Evolutionary conservation across 306 rosid species (phyloP).

Genomic region (Spatholobus suberectus): DNA sequence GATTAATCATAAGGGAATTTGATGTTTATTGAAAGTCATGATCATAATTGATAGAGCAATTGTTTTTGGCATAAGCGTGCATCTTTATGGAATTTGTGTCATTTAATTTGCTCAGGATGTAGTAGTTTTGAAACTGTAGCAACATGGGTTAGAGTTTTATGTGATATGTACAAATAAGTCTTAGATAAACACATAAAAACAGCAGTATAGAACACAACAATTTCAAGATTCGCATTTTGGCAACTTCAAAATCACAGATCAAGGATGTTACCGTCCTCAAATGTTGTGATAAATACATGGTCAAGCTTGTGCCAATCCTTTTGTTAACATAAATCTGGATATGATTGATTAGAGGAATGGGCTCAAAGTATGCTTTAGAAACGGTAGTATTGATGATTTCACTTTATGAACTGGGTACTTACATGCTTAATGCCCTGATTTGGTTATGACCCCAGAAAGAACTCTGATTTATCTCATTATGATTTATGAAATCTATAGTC

Average conservation of each 20-base stretch:
- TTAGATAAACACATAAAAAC: not conserved
- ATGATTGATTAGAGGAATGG: not conserved
- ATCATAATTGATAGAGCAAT: constrained; percentile 1
- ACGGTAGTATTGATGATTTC: not conserved
- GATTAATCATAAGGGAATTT: constrained; percentile 18
- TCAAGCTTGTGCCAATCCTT: not conserved
- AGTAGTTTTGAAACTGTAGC: not conserved
- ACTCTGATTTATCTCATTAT: constrained; percentile 13
- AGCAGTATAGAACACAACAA: not conserved
- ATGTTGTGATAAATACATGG: constrained; percentile 8
- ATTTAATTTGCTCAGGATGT: not conserved
- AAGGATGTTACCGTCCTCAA: not conserved
- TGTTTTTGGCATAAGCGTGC: not conserved
- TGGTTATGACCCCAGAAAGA: constrained; percentile 9
- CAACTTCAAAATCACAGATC: not conserved
- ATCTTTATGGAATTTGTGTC: not conserved
- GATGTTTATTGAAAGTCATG: not conserved
- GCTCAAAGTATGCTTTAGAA: not conserved
- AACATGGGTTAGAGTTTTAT: not conserved
- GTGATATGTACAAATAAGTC: not conserved
- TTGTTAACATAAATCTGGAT: not conserved
- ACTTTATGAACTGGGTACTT: not conserved
- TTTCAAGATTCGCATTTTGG: not conserved
- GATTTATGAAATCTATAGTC: not conserved
- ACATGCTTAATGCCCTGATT: constrained; percentile 1